A percentile compares a stretch with the other conserved stretches of the same genome.
Evolutionary conservation across 768 basidiomycete genomes (phyloP).

Genomic region (Cyclocybe aegerita): DNA sequence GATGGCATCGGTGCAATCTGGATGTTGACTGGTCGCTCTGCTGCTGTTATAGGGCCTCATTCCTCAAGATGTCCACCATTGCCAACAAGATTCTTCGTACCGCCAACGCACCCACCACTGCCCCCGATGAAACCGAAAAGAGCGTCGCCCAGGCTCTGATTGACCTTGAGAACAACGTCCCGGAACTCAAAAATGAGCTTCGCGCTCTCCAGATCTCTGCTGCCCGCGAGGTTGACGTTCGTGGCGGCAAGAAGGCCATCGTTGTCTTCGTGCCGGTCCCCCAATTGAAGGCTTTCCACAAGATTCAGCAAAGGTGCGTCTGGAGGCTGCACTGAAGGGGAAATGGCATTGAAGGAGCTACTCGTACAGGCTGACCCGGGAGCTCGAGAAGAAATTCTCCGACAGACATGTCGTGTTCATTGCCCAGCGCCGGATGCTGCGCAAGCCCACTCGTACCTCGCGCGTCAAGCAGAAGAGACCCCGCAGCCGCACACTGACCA

Average conservation of each 20-base stretch:
- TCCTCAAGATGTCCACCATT: slow-evolving; percentile 69
- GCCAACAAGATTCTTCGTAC: slow-evolving; percentile 89
- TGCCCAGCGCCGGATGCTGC: slow-evolving; percentile 97
- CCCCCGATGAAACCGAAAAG: slow-evolving; percentile 91
- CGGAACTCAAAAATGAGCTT: slow-evolving; percentile 97
- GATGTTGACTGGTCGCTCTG: slow-evolving; percentile 47
- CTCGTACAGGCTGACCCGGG: slow-evolving; percentile 81
- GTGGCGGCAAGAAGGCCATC: slow-evolving; percentile 99
- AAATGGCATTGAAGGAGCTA: slow-evolving; percentile 10
- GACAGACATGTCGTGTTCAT: slow-evolving; percentile 99
- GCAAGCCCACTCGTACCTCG: slow-evolving; percentile 93
- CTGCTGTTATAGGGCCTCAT: slow-evolving; percentile 29
- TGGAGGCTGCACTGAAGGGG: slow-evolving; percentile 6
- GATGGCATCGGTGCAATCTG: slow-evolving; percentile 44
- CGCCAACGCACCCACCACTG: slow-evolving; percentile 88
- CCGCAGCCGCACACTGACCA: slow-evolving; percentile 93
- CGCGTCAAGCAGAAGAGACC: slow-evolving; percentile 96
- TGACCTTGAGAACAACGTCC: slow-evolving; percentile 97
- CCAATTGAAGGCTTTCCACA: slow-evolving; percentile 97
- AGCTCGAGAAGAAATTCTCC: slow-evolving; percentile 99
- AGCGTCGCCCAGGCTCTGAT: slow-evolving; percentile 92
- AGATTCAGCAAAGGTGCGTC: slow-evolving; percentile 89
- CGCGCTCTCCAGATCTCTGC: slow-evolving; percentile 96
- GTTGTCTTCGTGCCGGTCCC: slow-evolving; percentile 98
- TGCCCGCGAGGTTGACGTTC: slow-evolving; percentile 98